Evolutionary conservation across 331 rosid species (phyloP).

Genomic region (Quercus tomentella): DNA sequence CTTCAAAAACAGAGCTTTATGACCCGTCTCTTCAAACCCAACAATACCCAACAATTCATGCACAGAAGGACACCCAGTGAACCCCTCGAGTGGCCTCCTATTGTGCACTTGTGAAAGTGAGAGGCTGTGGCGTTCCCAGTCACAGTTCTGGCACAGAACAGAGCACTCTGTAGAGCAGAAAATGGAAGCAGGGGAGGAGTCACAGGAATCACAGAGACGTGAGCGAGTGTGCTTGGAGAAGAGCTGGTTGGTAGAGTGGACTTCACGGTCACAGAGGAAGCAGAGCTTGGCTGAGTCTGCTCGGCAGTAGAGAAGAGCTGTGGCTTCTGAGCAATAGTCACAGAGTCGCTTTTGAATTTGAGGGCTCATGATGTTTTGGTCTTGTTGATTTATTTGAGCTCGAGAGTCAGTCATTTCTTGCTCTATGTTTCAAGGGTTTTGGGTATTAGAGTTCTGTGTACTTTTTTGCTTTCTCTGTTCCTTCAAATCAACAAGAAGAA

Average conservation of each 20-base stretch:
- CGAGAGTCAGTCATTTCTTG: slow-evolving; percentile 30
- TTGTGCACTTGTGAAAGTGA: slow-evolving; percentile 44
- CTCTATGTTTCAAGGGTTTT: neutral
- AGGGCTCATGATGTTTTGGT: slow-evolving; percentile 7
- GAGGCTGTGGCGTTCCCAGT: slow-evolving; percentile 67
- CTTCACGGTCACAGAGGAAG: slow-evolving; percentile 74
- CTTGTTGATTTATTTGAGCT: neutral
- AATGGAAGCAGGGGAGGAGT: slow-evolving; percentile 66
- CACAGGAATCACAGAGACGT: slow-evolving; percentile 69
- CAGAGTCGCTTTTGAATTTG: slow-evolving; percentile 36
- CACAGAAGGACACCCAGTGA: slow-evolving; percentile 67
- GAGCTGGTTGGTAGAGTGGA: slow-evolving; percentile 79
- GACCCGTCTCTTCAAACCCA: slow-evolving; percentile 52
- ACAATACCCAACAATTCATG: slow-evolving; percentile 44
- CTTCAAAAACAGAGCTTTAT: slow-evolving; percentile 42
- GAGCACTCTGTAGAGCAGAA: slow-evolving; percentile 70
- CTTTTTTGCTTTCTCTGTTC: neutral
- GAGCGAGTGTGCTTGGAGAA: slow-evolving; percentile 78
- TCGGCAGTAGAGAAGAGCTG: slow-evolving; percentile 70
- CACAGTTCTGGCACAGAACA: slow-evolving; percentile 84
- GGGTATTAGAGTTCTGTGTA: neutral
- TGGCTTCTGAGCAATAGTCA: slow-evolving; percentile 58
- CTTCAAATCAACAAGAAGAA: neutral
- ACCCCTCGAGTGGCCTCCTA: slow-evolving; percentile 71
- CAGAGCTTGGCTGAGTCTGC: slow-evolving; percentile 93